phyloP scores from a whole-genome alignment of 768 basidiomycete genomes.

The Cystoderma amianthinum region DNA sequence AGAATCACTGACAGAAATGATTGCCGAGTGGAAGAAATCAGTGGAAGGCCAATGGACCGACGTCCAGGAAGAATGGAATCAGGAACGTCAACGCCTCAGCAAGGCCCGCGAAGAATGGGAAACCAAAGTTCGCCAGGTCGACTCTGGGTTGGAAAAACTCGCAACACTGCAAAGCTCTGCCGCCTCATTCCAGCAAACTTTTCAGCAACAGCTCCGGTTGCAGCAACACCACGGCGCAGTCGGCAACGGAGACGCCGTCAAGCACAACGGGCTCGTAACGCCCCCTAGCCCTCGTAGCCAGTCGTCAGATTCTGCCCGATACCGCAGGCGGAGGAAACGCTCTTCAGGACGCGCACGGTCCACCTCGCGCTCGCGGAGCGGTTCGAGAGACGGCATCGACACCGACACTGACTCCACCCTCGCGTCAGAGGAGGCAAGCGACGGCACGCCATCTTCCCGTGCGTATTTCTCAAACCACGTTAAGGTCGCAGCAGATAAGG shows the following conservation, averaged over 20 bases:
- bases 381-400: constrained; percentile 12
- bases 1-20: constrained; percentile 45
- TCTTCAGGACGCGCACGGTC: constrained; percentile 16
- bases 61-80: constrained; percentile 77
- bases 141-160: constrained; percentile 43
- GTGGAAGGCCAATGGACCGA: constrained; percentile 76
- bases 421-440: constrained; percentile 20
- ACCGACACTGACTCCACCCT: constrained; percentile 19
- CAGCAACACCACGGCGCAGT: constrained; percentile 20
- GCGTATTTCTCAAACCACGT: background rate
- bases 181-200: constrained; percentile 26
- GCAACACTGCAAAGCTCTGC: constrained; percentile 25
- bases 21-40: constrained; percentile 67
- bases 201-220: constrained; percentile 27
- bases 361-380: constrained; percentile 13
- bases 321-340: constrained; percentile 37
- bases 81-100: constrained; percentile 70
- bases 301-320: constrained; percentile 50
- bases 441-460: constrained; percentile 3
- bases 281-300: constrained; percentile 73
- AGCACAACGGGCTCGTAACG: constrained; percentile 51
- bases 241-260: constrained; percentile 23
- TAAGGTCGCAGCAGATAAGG: constrained; percentile 11
- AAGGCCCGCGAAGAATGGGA: constrained; percentile 83
- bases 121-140: constrained; percentile 42